A percentile compares a stretch with the other conserved stretches of the same genome.
Conservation (phyloP, 768 basidiomycete genomes). For the Suillus placidus region DNA sequence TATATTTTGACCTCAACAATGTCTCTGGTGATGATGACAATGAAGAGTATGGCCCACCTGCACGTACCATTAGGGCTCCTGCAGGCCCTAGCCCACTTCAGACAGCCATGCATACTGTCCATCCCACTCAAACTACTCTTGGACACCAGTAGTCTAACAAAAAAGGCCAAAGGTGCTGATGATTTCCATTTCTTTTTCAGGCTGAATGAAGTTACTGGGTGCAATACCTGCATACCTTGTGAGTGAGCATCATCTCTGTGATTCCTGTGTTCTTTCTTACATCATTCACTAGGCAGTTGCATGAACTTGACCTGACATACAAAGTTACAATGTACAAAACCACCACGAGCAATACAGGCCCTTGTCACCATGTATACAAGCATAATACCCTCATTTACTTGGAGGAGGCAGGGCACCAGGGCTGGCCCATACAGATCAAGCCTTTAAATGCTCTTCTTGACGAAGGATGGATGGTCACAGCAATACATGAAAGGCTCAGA, state of each 20-base stretch:
- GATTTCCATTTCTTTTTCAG: neutral
- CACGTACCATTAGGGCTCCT: neutral
- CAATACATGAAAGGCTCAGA: no score
- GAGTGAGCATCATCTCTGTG: neutral
- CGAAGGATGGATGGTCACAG: neutral
- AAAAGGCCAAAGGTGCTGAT: neutral
- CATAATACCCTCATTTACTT: neutral
- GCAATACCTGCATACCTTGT: neutral
- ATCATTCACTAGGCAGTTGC: neutral
- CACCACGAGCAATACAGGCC: neutral
- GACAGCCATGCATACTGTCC: neutral
- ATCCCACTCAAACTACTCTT: neutral
- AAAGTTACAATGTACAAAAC: neutral
- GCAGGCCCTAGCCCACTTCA: neutral
- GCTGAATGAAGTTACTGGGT: neutral
- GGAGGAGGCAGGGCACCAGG: neutral
- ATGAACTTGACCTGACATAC: neutral
- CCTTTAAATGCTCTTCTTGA: neutral
- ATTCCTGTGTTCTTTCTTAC: neutral
- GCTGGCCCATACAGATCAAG: neutral
- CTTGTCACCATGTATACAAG: neutral
- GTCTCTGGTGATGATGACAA: neutral
- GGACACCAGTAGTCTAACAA: neutral
- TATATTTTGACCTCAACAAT: no score
- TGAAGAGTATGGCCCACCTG: neutral